Conservation (phyloP, 495 filamentous ascomycete species). For the Neurospora sp. region DNA sequence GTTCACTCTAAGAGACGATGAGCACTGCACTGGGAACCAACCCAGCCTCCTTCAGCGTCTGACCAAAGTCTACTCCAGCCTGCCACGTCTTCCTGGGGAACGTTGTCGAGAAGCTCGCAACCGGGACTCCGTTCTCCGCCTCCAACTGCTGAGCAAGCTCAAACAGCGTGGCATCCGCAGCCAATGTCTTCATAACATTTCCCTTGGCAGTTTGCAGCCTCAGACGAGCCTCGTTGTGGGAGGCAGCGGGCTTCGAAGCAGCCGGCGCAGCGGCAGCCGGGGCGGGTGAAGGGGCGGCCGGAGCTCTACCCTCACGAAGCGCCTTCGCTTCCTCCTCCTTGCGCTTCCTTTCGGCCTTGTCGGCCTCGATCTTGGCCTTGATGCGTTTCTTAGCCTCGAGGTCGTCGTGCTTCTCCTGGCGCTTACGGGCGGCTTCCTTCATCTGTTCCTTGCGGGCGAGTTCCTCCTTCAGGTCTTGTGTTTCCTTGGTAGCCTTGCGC, state of each 20-base stretch:
- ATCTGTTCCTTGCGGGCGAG: constrained; percentile 77
- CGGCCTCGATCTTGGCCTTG: constrained; percentile 83
- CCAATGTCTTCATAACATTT: constrained; percentile 71
- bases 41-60: constrained; percentile 86
- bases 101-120: constrained; percentile 69
- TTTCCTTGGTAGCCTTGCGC: constrained; percentile 69
- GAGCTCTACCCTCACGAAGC: constrained; percentile 60
- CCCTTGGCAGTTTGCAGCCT: constrained; percentile 67
- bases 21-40: constrained; percentile 82
- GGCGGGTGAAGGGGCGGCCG: constrained; percentile 34
- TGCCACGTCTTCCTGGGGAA: constrained; percentile 79
- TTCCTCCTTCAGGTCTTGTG: constrained; percentile 72
- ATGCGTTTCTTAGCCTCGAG: constrained; percentile 76
- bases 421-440: constrained; percentile 78
- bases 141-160: constrained; percentile 74
- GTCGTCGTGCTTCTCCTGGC: constrained; percentile 81
- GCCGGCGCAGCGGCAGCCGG: constrained; percentile 24
- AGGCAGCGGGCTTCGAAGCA: constrained; percentile 25
- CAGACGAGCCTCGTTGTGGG: constrained; percentile 70
- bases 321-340: constrained; percentile 81
- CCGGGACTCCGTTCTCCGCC: constrained; percentile 45
- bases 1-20: constrained; percentile 48
- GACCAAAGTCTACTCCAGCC: constrained; percentile 68
- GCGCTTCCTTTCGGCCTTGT: constrained; percentile 73
- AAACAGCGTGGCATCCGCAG: constrained; percentile 81